These are phyloP conservation scores for Luvunga scandens DNA, from an alignment of 345 rosid species.

Conservation along the genomic window DNA sequence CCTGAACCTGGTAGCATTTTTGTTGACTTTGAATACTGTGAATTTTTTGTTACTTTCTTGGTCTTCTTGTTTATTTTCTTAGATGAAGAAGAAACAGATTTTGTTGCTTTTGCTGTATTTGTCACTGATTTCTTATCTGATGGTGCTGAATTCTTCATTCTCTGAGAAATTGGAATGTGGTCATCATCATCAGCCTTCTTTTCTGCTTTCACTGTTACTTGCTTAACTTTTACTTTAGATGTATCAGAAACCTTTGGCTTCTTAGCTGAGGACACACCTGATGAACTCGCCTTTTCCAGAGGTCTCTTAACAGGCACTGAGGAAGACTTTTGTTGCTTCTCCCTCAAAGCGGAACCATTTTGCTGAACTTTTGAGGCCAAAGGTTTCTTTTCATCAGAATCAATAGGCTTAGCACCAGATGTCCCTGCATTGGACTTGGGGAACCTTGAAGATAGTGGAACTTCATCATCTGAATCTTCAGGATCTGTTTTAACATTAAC, in stretches of 20 bases:
- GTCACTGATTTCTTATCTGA: conserved; percentile 46
- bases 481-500: conserved; percentile 17
- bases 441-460: conserved; percentile 54
- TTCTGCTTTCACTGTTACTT: conserved; percentile 50
- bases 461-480: conserved; percentile 80
- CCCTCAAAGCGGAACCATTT: conserved; percentile 61
- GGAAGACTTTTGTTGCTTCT: conserved; percentile 39
- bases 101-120: conserved; percentile 47
- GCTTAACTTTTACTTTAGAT: conserved; percentile 45
- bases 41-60: conserved; percentile 52
- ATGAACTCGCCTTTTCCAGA: conserved; percentile 47
- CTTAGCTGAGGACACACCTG: conserved; percentile 51
- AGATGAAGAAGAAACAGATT: conserved; percentile 51
- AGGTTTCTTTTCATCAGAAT: conserved; percentile 53
- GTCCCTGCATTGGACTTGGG: conserved; percentile 42
- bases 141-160: conserved; percentile 53
- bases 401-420: conserved; percentile 41
- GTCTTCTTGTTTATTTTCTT: conserved; percentile 48
- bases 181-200: conserved; percentile 64
- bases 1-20: conserved; percentile 69
- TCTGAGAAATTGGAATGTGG: conserved; percentile 68
- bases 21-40: conserved; percentile 64
- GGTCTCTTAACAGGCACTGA: conserved; percentile 64
- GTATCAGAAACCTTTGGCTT: conserved; percentile 59
- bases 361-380: conserved; percentile 45